Evolutionary conservation across 768 basidiomycete species (phyloP), one percentile per base, ranked within the genome.

Genomic region (Cubamyces sp.): DNA sequence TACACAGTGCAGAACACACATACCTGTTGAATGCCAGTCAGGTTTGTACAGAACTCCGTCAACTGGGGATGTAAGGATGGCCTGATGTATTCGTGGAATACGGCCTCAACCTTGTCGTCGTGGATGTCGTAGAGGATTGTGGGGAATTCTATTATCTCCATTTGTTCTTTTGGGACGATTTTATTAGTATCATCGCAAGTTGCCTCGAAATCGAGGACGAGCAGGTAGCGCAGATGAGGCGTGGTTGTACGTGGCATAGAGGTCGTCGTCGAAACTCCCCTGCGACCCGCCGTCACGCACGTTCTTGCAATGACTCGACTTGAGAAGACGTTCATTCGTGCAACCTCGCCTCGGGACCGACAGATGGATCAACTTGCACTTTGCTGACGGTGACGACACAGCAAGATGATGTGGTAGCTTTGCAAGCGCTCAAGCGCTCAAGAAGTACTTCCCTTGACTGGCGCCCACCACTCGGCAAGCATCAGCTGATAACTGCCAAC

Each of bases 1-100:
- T 47, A 14, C 12, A 9, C 16, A 16, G 19, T 30, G 14, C 23
- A 25, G 7, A 5, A 19, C 9, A 1, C 5, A 30, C 66, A 14
- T 51, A 71, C 73, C 66, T 74, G 73, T 3, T 68, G 65, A 12
- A 74, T 74, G 3, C 73, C 73, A 21, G 73, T 74, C 43, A 74
- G 61, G 15, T 66, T 45, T 19, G 65, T 72, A 40, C 73, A 74
- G 56, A 74, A 72, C 15, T 47, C 28, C 18, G 73, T 74, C 68
- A 74, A 51, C 12, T 15, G 52, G 2, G 69, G 64, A 25, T 68
- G 57, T 3, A 68, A 23, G 42, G 63, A 55, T 0, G 73, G 73
- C 25, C 64, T 63, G 16, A 74, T 68, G 52, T 72, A 74, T 69
- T 72, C 70, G 54, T 74, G 73, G 60, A 72, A 74, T 9, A 61